These are phyloP conservation scores for Capsella bursapastoris DNA, from an alignment of 345 rosid genomes.

Conservation along the genomic window DNA sequence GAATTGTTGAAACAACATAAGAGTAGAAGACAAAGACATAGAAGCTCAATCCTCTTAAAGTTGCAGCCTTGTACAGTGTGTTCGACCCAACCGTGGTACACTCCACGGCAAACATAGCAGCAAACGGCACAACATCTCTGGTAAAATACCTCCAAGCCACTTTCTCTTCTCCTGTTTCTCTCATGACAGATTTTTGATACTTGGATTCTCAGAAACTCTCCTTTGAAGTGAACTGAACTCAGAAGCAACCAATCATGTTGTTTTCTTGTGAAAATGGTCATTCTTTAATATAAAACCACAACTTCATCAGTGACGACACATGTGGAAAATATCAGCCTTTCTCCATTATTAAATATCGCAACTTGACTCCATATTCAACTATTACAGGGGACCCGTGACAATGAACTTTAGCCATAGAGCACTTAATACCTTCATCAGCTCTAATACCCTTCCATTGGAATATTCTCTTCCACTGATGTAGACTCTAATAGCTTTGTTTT, in stretches of 20 bases:
- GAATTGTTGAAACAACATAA: slow-evolving; percentile 36
- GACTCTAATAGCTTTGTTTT: background rate
- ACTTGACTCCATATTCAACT: slow-evolving; percentile 17
- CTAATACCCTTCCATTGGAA: background rate
- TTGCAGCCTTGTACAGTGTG: slow-evolving; percentile 51
- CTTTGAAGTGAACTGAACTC: background rate
- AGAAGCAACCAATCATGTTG: slow-evolving; percentile 7
- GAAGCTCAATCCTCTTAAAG: slow-evolving; percentile 46
- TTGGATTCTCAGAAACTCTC: background rate
- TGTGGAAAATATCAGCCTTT: background rate
- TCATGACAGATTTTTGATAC: background rate
- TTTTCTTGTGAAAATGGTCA: background rate
- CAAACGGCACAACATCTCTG: slow-evolving; percentile 40
- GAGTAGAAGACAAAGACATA: slow-evolving; percentile 46
- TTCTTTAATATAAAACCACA: background rate
- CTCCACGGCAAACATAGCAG: slow-evolving; percentile 45
- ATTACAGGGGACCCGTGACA: slow-evolving; percentile 23
- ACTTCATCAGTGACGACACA: background rate
- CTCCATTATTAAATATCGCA: background rate
- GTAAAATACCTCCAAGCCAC: slow-evolving; percentile 5
- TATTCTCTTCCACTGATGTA: background rate
- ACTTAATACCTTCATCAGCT: too few species aligned
- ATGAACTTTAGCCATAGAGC: background rate
- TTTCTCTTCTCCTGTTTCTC: slow-evolving; percentile 13
- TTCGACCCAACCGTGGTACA: slow-evolving; percentile 39